Evolutionary conservation across 257 asterid genomes (phyloP), one percentile per base, ranked within the genome.

Genomic region (Solanum corneliomulleri): DNA sequence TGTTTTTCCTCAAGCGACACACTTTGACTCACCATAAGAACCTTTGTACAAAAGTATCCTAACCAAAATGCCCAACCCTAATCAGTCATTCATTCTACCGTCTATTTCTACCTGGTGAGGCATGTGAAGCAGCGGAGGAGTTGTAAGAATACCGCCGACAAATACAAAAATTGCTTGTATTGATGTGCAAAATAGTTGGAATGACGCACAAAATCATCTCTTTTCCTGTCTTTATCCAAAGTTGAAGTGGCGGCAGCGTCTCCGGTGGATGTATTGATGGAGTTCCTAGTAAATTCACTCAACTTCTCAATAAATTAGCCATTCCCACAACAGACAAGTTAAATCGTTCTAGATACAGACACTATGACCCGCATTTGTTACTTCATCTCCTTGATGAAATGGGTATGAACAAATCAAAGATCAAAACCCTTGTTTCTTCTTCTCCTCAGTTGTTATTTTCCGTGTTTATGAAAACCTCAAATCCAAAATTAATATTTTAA

Each of bases 321-420:
- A 8, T 71, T 71, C 35, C 80, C 4, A 71, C 80, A 18, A 71
- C 47, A 12, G 12, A 12, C 15, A 71, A 71, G 80, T 21, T 35
- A 35, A 35, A 45, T 71, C 80, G 16, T 18, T 18, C 5, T 4
- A 35, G 9, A 9, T 3, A 14, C 27, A 5, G 9, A 33, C 39
- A 71, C 44, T 71, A 71, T 35, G 45, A 35, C 4, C 80, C 27
- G 2, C 47, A 71, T 18, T 35, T 35, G 27, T 71, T 71, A 4
- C 47, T 35, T 35, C 27, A 71, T 71, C 15, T 71, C 27, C 11
- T 71, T 35, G 27, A 71, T 4, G 16, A 80, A 27, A 39, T 37
- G 39, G 92, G 92, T 45, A 20, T 88, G 27, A 76, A 41, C 39
- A 85, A 80, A 82, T 12, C 88, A 86, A 83, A 90, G 42, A 78